phyloP scores from a whole-genome alignment of 208 protist species.

The Trypanosoma caninum region DNA sequence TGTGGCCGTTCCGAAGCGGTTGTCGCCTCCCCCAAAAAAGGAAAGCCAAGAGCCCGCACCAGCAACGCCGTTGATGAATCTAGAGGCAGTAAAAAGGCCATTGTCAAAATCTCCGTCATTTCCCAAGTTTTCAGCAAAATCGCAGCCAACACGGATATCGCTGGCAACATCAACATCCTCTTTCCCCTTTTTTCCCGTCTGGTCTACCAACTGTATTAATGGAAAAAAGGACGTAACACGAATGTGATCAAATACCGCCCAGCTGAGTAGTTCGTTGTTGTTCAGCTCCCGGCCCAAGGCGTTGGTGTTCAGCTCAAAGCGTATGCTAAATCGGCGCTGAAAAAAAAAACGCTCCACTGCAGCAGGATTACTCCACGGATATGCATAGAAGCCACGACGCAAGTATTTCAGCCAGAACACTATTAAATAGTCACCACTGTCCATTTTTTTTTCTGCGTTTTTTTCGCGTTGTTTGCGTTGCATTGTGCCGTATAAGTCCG shows the following conservation, averaged over 20 bases:
- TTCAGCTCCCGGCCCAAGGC: slow-evolving; percentile 2
- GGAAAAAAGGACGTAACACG: slow-evolving; percentile 22
- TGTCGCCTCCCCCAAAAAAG: too few species aligned
- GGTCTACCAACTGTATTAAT: not conserved
- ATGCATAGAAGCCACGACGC: not conserved
- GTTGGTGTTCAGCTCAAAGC: slow-evolving; percentile 18
- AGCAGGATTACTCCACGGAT: slow-evolving; percentile 20
- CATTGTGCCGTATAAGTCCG: not conserved
- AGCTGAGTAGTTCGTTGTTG: slow-evolving; percentile 18
- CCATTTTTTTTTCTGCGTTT: not conserved
- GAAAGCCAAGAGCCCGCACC: not conserved
- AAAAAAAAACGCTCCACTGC: slow-evolving; percentile 28
- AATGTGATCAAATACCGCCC: slow-evolving; percentile 28
- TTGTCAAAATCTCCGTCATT: not conserved
- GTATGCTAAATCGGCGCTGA: slow-evolving; percentile 19
- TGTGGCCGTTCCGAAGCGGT: too few species aligned
- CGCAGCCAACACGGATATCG: slow-evolving; percentile 5
- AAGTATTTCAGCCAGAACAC: not conserved
- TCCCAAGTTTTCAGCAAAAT: slow-evolving; percentile 1
- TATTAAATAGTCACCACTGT: not conserved
- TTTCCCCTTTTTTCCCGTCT: not conserved
- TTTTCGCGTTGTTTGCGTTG: not conserved
- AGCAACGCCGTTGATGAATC: not conserved
- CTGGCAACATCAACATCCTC: slow-evolving; percentile 1
- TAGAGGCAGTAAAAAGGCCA: not conserved